Conservation (phyloP, 1,284 basidiomycete genomes). For the Exsudoporus floridanus region DNA sequence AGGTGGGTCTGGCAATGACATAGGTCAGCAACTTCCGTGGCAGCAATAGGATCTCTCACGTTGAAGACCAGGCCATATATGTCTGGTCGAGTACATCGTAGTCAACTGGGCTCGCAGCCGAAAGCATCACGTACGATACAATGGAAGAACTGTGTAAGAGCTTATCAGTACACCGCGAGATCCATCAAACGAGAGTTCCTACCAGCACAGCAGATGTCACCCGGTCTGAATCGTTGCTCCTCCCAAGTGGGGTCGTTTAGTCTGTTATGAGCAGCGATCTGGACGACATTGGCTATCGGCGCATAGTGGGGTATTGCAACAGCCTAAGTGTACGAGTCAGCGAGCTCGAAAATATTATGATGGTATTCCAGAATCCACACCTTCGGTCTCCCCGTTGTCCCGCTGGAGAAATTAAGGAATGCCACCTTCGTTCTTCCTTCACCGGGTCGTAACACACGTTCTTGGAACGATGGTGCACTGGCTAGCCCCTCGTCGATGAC, state of each 20-base stretch:
- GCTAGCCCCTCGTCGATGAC: conserved; percentile 55
- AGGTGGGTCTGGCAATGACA: conserved; percentile 37
- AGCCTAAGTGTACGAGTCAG: conserved; percentile 44
- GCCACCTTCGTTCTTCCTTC: conserved; percentile 71
- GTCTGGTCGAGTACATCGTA: conserved; percentile 34
- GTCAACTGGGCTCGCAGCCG: not conserved
- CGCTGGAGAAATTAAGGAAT: conserved; percentile 76
- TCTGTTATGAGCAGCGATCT: conserved; percentile 53
- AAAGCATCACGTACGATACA: conserved; percentile 37
- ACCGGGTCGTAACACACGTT: conserved; percentile 53
- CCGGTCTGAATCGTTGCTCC: conserved; percentile 38
- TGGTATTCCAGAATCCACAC: conserved; percentile 36
- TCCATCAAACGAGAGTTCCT: conserved; percentile 6
- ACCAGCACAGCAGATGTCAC: conserved; percentile 44
- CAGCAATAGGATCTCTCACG: conserved; percentile 21
- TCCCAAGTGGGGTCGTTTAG: conserved; percentile 40
- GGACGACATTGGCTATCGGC: conserved; percentile 66
- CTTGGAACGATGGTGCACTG: conserved; percentile 44
- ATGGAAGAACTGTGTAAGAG: conserved; percentile 29
- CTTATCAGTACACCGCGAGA: conserved; percentile 1
- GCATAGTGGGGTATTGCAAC: conserved; percentile 68
- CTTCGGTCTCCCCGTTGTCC: conserved; percentile 83
- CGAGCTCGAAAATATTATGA: not conserved
- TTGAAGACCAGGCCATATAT: conserved; percentile 53
- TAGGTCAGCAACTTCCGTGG: not conserved